Evolutionary conservation across 768 basidiomycete genomes (phyloP), one percentile per base, ranked within the genome.

Genomic region (Suillus lakei): DNA sequence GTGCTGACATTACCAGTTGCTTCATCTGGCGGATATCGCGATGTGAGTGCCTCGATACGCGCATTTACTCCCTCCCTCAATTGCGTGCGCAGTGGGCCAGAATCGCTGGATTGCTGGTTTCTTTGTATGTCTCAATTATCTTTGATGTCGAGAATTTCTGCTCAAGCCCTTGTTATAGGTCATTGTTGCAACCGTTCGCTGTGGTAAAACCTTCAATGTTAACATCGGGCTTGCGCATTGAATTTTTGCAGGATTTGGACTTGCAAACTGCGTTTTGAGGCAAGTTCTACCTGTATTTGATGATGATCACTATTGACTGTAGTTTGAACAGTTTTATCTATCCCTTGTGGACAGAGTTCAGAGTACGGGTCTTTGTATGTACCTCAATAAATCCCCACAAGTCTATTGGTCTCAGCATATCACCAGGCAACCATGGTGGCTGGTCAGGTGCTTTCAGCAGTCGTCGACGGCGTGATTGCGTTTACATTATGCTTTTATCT

Each of bases 1-100:
- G 32, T n/a, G n/a, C 34, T 34, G 12, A 62, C 8, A n/a, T 8
- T 23, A 30, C 26, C 50, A 70, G 69, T 12, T 67, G 62, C 59
- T 70, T 68, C 32, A 34, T 70, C 48, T 70, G 69, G 69, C 69
- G 69, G 21, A 68, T 70, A 30, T 67, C 66, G 64, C 64, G 62
- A 60, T n/a, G 69, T 70, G 54, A 64, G 69, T 34, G 53, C 43
- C 12, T 18, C 26, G 26, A 21, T 28, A 7, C 32, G 23, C 38
- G 28, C 28, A 21, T n/a, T 0, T 30, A 21, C 44, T 6, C 18
- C 39, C 10, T 36, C 43, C 32, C 23, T n/a, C 36, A 30, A 21
- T 36, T 39, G 26, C 26, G 18, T 18, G 41, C 18, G 26, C 53
- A 70, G 69, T 66, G 64, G 65, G 69, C 55, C 63, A 64, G 9